Conservation (phyloP, 768 basidiomycete species). For the Kockovaella imperatae region DNA sequence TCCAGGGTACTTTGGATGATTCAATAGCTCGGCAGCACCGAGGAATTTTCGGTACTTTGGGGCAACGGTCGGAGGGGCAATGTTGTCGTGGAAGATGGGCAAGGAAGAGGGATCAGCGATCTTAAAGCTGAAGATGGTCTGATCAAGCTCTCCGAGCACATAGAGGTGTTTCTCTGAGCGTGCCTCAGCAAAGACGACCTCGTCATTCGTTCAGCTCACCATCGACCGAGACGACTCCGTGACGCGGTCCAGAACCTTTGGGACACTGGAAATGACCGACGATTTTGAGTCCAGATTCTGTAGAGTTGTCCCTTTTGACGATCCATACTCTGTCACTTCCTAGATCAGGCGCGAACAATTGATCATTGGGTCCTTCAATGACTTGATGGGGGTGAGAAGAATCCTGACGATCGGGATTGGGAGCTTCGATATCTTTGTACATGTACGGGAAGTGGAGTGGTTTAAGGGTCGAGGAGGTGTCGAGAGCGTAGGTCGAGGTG, state of each 20-base stretch:
- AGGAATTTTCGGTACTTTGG: constrained; percentile 15
- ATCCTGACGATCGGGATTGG: constrained; percentile 61
- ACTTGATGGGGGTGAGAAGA: constrained; percentile 72
- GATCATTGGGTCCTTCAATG: constrained; percentile 49
- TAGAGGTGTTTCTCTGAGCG: constrained; percentile 38
- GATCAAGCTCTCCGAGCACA: constrained; percentile 36
- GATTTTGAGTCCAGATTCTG: constrained; percentile 50
- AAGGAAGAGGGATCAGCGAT: constrained; percentile 12
- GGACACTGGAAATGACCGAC: constrained; percentile 51
- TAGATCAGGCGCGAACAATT: constrained; percentile 64
- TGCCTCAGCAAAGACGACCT: not conserved
- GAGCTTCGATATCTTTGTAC: constrained; percentile 50
- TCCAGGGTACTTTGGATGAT: constrained; percentile 23
- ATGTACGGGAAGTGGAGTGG: constrained; percentile 43
- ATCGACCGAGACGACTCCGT: constrained; percentile 25
- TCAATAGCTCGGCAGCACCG: constrained; percentile 34
- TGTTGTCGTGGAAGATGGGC: constrained; percentile 27
- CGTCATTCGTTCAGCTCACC: constrained; percentile 8
- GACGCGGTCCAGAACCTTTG: constrained; percentile 31
- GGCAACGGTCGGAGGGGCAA: constrained; percentile 33
- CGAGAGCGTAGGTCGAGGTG: constrained; percentile 23
- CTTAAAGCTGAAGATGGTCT: constrained; percentile 24
- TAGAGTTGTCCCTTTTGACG: constrained; percentile 50
- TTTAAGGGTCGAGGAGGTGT: constrained; percentile 19
- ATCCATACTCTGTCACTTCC: constrained; percentile 62